Base-by-base conservation (phyloP, 2,329 filamentous ascomycete species). In the Talaromyces sp. region DNA sequence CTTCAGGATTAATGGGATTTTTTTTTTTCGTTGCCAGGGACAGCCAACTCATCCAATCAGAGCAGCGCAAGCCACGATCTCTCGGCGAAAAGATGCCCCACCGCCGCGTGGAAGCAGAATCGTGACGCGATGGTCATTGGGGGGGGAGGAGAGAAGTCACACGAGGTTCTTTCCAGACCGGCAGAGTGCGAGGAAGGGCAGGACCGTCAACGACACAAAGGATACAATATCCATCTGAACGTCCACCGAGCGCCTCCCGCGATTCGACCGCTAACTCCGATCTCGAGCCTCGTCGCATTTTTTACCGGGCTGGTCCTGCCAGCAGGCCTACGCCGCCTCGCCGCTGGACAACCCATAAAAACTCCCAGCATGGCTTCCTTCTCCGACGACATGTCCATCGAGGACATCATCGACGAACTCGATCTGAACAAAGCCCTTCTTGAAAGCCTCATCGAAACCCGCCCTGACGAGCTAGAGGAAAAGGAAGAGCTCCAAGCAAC, bases 381-480 rank as follows among this genome's bases (percentile, higher is more conserved):
- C 11, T 22, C 56, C 22, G 37, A 22, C 15, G 17, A 39, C 9
- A 45, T 54, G 54, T 69, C 71, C 62, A 66, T 70, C 25, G 71
- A 71, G 65, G 71, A 72, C 15, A 27, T 77, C 35, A 22, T 71
- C 31, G 75, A 77, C 17, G 75, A 77, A 22, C 62, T 77, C n/a
- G 68, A 77, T 22, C 62, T 76, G 2, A 69, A 77, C 25, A 67
- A 71, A 56, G 71, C 72, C 27, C 74, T 78, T 39, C 64, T 75
- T 5, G 66, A 74, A 47, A 75, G 75, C 43, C 67, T 77, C 41
- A 62, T 72, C 5, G 68, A 71, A 35, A 66, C 68, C 43, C 69
- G 70, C 17, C 73, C 74, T 2, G 67, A 68, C 58, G 72, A 70
- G 1, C n/a, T 66, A 35, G 71, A 68, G 50, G 69, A 72, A 37